Evolutionary conservation across 2,329 filamentous ascomycete species (phyloP), one percentile per base, ranked within the genome.

Genomic region (Ophiostoma angusticollis): DNA sequence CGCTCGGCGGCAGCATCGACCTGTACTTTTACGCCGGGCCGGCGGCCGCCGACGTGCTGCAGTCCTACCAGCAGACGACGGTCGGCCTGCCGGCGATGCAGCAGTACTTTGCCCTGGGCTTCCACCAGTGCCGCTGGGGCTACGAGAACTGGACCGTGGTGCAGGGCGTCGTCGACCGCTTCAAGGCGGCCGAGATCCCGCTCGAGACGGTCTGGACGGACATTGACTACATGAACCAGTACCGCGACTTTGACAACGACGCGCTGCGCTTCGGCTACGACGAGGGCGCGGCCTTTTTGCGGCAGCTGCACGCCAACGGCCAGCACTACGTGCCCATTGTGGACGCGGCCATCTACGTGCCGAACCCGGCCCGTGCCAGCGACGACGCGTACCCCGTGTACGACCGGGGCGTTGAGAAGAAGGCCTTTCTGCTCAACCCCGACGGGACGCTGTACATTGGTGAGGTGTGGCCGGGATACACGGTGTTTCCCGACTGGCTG

Each of bases 101-200:
- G 52, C 78, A 82, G 48, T 91, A 91, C 60, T 89, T 75, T 67
- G 75, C 78, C 0, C 74, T 93, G 44, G 85, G 85, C 1, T 89
- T 71, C 53, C 84, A 93, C 47, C 84, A 93, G 54, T 89, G 83
- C 50, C 70, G 82, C 43, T 91, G 84, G 77, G 84, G 84, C 1
- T 91, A 91, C 54, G 62, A 68, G 28, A 84, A 83, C 50, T 85
- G 80, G 74, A 70, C 72, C 1, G 66, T 74, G 21, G 52, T 84
- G 3, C 68, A 79, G 45, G 70, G 75, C 35, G 78, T 84, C 1
- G 68, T 84, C 5, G 70, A 73, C 43, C 77, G 74, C 54, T 84
- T 83, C 57, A 70, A 67, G 25, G 63, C 65, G 35, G 71, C 73
- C 29, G 59, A 64, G 13, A 84, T 86, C 40, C 79, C 80, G 1